Base-by-base conservation (phyloP, 2,329 filamentous ascomycete genomes). In the Penicillium thymicola region DNA sequence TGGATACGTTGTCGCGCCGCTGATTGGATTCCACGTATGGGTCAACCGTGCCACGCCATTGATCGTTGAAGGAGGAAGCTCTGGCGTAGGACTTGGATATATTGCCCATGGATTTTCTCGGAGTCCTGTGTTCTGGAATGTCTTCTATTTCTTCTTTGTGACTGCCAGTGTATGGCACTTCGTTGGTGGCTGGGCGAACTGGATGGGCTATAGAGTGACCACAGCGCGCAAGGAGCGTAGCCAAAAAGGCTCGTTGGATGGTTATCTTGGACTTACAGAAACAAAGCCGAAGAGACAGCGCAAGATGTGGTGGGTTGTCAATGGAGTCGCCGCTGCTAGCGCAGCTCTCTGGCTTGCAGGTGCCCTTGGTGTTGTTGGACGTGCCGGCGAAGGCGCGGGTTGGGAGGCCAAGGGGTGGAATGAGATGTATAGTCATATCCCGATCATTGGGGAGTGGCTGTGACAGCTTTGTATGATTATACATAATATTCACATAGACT, bases 391-490 rank as follows among this genome's bases (percentile, higher is more conserved):
- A 59, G 86, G 85, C 1, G 78, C 82, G 4, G 91, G 91, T 0
- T 97, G 92, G 91, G 81, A 96, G 53, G 90, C 85, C 2, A 88
- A 81, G 64, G 81, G 89, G 48, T 96, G 93, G 74, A 89, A 97
- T 76, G 82, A 85, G 48, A 78, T 96, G 61, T 92, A 86, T 70
- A 78, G 73, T 59, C 79, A 78, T 51, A 78, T 88, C 41, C 86
- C 86, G 1, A 63, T 86, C 13, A 68, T 87, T 51, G 80, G 81
- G 1, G 68, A 72, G 51, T 85, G 80, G 77, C 68, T 80, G 63
- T 81, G 65, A 72, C 1, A n/a, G n/a, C 5, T 23, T 25, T 34
- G 21, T 5, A 38, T 27, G 41, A 16, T 8, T 10, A 28, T 46
- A 27, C 10, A 55, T 37, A 57, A 45, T 51, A 51, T n/a, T 8